A percentile compares a stretch with the other conserved stretches of the same genome.
Conservation (phyloP, 805 yeast species). For the Wickerhamomyces subpelliculosus region DNA sequence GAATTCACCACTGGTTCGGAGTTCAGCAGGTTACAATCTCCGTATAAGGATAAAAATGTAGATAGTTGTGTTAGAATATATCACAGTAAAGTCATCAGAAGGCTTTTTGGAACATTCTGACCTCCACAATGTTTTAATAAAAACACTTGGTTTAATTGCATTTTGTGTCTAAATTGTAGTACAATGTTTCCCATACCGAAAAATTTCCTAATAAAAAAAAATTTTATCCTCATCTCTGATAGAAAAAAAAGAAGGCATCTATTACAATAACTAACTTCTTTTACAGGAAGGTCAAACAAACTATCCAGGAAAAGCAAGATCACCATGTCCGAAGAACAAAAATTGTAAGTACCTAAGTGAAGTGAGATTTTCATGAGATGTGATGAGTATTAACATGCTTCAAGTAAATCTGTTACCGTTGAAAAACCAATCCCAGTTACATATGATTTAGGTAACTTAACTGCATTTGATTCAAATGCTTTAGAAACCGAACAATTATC, state of each 20-base stretch:
- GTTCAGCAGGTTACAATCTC: no score
- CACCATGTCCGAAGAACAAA: not conserved
- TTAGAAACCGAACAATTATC: conserved; percentile 55
- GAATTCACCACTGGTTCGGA: conserved; percentile 15
- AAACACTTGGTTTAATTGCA: not conserved
- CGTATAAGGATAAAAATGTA: not conserved
- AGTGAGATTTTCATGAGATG: no score
- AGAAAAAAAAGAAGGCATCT: not conserved
- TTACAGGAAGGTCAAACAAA: not conserved
- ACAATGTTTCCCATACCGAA: not conserved
- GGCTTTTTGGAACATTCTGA: conserved; percentile 14
- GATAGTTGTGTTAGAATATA: conserved; percentile 6
- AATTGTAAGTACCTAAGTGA: not conserved
- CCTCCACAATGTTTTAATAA: not conserved
- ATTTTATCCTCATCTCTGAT: conserved; percentile 1
- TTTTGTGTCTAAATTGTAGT: not conserved
- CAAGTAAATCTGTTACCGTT: conserved; percentile 70
- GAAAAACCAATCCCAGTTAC: conserved; percentile 86
- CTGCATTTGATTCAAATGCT: conserved; percentile 87
- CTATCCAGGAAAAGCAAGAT: not conserved
- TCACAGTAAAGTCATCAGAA: conserved; percentile 14
- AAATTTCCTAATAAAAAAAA: not conserved
- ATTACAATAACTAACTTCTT: no score
- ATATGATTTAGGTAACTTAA: conserved; percentile 85
- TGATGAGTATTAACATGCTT: no score